These are phyloP conservation scores for Syzygium aqueum DNA, from an alignment of 345 rosid species.

Conservation along the genomic window DNA sequence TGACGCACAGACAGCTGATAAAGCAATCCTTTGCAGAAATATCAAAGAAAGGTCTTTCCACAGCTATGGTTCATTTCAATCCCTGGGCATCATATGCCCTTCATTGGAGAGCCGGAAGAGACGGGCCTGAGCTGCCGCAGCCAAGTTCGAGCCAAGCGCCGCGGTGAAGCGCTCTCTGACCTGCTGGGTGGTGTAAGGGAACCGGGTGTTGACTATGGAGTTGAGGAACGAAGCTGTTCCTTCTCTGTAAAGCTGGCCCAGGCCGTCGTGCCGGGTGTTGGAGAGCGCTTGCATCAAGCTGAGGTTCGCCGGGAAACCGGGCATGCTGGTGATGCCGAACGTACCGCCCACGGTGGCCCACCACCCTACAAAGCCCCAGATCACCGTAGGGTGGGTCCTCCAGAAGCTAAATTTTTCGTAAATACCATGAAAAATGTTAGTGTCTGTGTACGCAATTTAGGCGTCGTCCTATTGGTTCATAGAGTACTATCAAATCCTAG, in stretches of 20 bases:
- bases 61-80: not conserved
- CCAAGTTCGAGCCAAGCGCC: conserved; percentile 49
- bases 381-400: conserved; percentile 73
- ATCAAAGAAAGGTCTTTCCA: not conserved
- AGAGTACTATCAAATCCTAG: not conserved
- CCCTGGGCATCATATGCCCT: conserved; percentile 53
- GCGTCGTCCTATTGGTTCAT: not conserved
- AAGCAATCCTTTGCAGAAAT: not conserved
- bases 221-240: conserved; percentile 89
- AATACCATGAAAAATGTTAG: not conserved
- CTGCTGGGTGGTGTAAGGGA: conserved; percentile 66
- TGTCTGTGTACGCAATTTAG: not conserved
- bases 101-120: conserved; percentile 90
- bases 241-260: conserved; percentile 78
- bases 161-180: conserved; percentile 59
- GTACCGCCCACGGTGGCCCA: conserved; percentile 71
- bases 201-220: conserved; percentile 62
- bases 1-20: not conserved
- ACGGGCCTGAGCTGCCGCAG: conserved; percentile 73
- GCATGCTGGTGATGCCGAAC: conserved; percentile 42
- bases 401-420: conserved; percentile 52
- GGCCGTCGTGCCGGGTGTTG: conserved; percentile 32
- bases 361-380: conserved; percentile 87
- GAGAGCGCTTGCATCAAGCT: conserved; percentile 84
- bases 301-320: conserved; percentile 52